These are phyloP conservation scores for Saccharomyces eubayanus DNA, from an alignment of 805 yeast species.

Conservation along the genomic window DNA sequence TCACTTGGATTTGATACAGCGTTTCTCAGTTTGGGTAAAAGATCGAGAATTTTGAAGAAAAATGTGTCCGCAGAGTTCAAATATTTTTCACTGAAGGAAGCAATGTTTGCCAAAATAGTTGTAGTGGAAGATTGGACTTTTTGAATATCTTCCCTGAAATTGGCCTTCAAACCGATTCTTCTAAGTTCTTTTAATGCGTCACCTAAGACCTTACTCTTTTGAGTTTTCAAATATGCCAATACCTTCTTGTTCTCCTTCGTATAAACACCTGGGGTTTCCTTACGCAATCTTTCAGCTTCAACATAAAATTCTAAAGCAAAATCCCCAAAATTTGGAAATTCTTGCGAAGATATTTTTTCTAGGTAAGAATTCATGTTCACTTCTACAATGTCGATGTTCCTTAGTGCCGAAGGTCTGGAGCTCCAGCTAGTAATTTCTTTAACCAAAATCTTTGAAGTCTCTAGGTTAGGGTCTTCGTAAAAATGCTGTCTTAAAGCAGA, in stretches of 20 bases:
- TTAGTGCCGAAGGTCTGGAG: conserved; percentile 49
- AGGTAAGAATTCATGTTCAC: conserved; percentile 48
- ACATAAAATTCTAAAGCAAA: conserved; percentile 46
- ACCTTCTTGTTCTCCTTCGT: conserved; percentile 69
- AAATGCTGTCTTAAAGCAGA: conserved; percentile 3
- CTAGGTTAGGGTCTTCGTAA: conserved; percentile 6
- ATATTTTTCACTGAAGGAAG: conserved; percentile 35
- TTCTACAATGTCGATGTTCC: conserved; percentile 42
- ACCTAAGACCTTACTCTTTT: conserved; percentile 70
- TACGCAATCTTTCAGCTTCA: conserved; percentile 54
- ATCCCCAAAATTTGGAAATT: conserved; percentile 42
- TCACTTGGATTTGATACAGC: conserved; percentile 52
- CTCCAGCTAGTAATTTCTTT: conserved; percentile 40
- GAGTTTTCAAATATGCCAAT: conserved; percentile 65
- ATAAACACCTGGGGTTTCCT: conserved; percentile 67
- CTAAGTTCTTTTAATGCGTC: conserved; percentile 67
- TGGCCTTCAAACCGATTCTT: conserved; percentile 65
- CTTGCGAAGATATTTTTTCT: conserved; percentile 25
- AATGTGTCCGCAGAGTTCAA: conserved; percentile 43
- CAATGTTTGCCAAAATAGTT: conserved; percentile 48
- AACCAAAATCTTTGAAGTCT: conserved; percentile 23
- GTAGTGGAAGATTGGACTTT: conserved; percentile 55
- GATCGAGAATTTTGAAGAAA: conserved; percentile 65
- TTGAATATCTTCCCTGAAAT: conserved; percentile 57
- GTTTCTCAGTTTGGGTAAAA: conserved; percentile 70